Evolutionary conservation across 352 stramenopile genomes (phyloP).

Genomic region (Globisporangium lucens): DNA sequence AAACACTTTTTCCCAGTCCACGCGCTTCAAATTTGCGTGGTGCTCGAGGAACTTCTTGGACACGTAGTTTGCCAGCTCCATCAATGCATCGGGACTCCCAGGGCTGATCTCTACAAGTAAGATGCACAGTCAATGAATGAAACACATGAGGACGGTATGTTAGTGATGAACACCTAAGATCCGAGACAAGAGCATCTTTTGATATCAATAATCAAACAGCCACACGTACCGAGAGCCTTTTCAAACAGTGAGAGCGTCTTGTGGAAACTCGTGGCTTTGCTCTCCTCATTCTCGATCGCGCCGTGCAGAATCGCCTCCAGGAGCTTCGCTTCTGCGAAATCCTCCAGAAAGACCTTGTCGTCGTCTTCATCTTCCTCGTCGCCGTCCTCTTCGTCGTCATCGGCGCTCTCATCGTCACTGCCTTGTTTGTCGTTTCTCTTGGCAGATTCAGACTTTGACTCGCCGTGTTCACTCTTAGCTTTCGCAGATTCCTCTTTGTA

Average conservation of each 20-base stretch:
- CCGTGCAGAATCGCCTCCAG: slow-evolving; percentile 61
- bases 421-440: not conserved
- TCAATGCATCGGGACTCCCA: slow-evolving; percentile 60
- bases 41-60: slow-evolving; percentile 37
- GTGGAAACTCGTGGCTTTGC: slow-evolving; percentile 28
- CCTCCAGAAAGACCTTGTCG: slow-evolving; percentile 39
- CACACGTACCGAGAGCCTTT: slow-evolving; percentile 35
- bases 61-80: slow-evolving; percentile 75
- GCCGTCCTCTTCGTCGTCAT: not conserved
- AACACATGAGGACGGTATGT: not conserved
- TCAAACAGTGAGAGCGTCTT: slow-evolving; percentile 58
- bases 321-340: slow-evolving; percentile 55
- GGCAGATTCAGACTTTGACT: not conserved
- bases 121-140: not conserved
- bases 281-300: slow-evolving; percentile 34
- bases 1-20: slow-evolving; percentile 44
- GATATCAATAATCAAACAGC: not conserved
- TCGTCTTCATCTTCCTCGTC: slow-evolving; percentile 35
- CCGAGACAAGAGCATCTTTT: not conserved
- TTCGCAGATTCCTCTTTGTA: slow-evolving; percentile 29
- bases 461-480: not conserved
- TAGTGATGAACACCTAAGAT: not conserved
- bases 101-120: slow-evolving; percentile 37
- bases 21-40: not conserved
- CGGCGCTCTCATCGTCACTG: not conserved